These are phyloP conservation scores for Corchorus capsularis DNA, from an alignment of 345 rosid species.

Conservation along the genomic window DNA sequence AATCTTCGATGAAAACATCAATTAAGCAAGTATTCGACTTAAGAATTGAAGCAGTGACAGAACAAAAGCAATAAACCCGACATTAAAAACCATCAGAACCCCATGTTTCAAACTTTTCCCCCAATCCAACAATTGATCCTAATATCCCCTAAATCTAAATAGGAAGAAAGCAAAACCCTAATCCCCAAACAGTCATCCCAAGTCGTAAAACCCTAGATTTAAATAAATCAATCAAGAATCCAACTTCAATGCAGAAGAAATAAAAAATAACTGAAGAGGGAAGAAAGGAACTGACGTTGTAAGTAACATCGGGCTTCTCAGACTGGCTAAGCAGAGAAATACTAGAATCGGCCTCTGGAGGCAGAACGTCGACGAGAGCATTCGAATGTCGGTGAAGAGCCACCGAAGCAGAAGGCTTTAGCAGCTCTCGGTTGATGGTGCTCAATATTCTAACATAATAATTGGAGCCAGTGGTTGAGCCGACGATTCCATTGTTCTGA, in stretches of 20 bases:
- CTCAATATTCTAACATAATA: slow-evolving; percentile 93
- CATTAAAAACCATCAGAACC: background rate
- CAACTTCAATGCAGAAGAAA: background rate
- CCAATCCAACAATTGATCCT: background rate
- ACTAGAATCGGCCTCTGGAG: slow-evolving; percentile 98
- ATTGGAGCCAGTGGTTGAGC: slow-evolving; percentile 99
- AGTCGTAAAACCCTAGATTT: slow-evolving; percentile 7
- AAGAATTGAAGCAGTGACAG: background rate
- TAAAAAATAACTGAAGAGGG: background rate
- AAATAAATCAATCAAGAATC: background rate
- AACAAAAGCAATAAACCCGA: background rate
- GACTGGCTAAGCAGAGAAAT: slow-evolving; percentile 95
- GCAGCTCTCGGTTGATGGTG: slow-evolving; percentile 84
- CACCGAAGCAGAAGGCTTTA: slow-evolving; percentile 98
- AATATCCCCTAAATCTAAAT: background rate
- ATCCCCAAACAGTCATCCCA: background rate
- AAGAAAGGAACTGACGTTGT: slow-evolving; percentile 52
- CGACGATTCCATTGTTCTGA: slow-evolving; percentile 97
- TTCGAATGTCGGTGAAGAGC: slow-evolving; percentile 98
- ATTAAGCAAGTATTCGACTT: background rate
- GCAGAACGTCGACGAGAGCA: slow-evolving; percentile 94
- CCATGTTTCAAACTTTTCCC: background rate
- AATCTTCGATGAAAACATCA: background rate
- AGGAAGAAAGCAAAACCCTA: slow-evolving; percentile 22
- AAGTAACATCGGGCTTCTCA: slow-evolving; percentile 96